Evolutionary conservation across 306 rosid genomes (phyloP), one percentile per base, ranked within the genome.

Genomic region (Spatholobus suberectus): DNA sequence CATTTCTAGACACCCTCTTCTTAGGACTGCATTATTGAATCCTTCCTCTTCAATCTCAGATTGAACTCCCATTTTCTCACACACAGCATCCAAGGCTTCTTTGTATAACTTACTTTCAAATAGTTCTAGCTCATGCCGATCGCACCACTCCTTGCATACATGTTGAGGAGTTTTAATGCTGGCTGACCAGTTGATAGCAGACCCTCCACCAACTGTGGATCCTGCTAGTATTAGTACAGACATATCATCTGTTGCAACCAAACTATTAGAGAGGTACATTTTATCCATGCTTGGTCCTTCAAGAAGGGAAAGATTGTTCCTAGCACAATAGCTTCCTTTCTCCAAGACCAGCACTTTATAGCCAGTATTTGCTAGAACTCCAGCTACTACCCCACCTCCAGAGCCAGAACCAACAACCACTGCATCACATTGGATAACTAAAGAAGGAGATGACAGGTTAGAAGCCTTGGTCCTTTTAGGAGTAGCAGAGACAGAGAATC

Each of bases 341-440:
- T 94, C 97, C 62, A 94, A 81, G 2, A 92, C 97, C 51, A 92
- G 77, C 27, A 92, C 98, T 83, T 85, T 94, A 86, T 92, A 89
- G 20, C 94, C 97, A 2, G 87, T 90, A 66, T 77, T 85, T 6
- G 98, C 93, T 41, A 92, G 83, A 35, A 92, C 92, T n/a, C 98
- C 97, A 1, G 97, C 97, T 12, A 86, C 88, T 40, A 94, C 95
- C 1, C 94, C 97, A n/a, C 98, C 98, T 9, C 98, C 97, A 5
- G 94, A 90, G 58, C 98, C 97, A 1, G 98, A 90, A 59, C 98
- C 98, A 26, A 94, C 87, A n/a, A 94, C 95, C 12, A 94, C 93
- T 2, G 85, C 97, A 38, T 94, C 98, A 52, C 98, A 92, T 62
- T 67, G 74, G 74, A 92, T 87, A 4, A 79, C 85, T 75, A 92